Evolutionary conservation across 345 rosid genomes (phyloP).

Genomic region (Gossypium stocksii): DNA sequence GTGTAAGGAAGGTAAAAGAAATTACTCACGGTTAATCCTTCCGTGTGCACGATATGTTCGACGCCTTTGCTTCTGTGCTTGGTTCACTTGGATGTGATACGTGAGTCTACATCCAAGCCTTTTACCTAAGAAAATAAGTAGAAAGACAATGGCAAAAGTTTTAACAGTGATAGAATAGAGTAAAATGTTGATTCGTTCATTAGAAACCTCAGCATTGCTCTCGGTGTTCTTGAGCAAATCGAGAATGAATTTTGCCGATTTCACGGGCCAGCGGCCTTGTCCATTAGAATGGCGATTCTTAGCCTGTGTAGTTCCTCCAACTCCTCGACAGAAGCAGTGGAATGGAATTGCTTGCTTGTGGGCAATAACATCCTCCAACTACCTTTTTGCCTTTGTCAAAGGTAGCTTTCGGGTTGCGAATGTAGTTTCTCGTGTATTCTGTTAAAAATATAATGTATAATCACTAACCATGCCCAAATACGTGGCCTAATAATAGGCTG

Average conservation of each 20-base stretch:
- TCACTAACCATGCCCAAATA: background rate
- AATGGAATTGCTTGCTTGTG: conserved; percentile 91
- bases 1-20: background rate
- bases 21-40: conserved; percentile 65
- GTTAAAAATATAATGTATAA: background rate
- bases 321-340: conserved; percentile 66
- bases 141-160: background rate
- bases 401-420: conserved; percentile 54
- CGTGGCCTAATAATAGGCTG: background rate
- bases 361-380: conserved; percentile 69
- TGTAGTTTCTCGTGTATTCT: conserved; percentile 78
- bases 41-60: conserved; percentile 76
- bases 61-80: conserved; percentile 72
- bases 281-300: conserved; percentile 79
- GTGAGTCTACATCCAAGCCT: conserved; percentile 69
- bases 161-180: background rate
- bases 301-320: conserved; percentile 75
- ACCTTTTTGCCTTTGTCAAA: conserved; percentile 62
- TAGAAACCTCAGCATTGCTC: conserved; percentile 58
- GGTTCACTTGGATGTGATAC: conserved; percentile 74
- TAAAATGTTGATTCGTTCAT: background rate
- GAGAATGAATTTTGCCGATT: too few species aligned
- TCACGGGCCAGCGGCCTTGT: conserved; percentile 40
- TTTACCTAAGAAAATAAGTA: conserved; percentile 39
- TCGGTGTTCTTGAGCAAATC: conserved; percentile 10